Conservation (phyloP, 2,329 filamentous ascomycete species). For the Cladosporium velox region DNA sequence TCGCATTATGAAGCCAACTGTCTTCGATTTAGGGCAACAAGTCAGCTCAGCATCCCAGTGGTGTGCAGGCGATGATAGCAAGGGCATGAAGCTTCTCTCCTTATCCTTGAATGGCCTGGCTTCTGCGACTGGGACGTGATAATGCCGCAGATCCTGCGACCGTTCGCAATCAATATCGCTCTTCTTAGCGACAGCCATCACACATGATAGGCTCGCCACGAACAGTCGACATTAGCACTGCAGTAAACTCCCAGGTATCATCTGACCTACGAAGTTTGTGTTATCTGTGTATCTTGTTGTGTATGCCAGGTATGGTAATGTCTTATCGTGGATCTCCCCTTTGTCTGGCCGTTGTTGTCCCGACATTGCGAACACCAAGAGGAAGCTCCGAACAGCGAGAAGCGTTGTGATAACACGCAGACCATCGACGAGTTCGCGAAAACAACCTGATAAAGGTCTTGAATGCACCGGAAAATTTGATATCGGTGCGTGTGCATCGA, state of each 20-base stretch:
- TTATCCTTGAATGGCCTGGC: neutral
- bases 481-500: neutral
- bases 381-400: neutral
- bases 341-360: neutral
- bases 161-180: neutral
- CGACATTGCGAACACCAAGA: neutral
- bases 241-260: neutral
- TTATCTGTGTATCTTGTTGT: constrained; percentile 1
- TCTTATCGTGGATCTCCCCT: neutral
- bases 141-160: neutral
- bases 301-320: neutral
- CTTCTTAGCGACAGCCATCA: neutral
- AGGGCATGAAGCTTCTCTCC: neutral
- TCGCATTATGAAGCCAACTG: neutral
- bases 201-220: neutral
- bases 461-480: neutral
- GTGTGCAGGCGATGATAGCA: neutral
- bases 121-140: neutral
- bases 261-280: neutral
- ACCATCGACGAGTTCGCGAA: neutral
- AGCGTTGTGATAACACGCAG: constrained; percentile 1
- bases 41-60: neutral
- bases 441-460: neutral
- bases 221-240: neutral
- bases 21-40: neutral